Conservation (phyloP, 2,329 filamentous ascomycete species). For the Neofusicoccum cordaticola region DNA sequence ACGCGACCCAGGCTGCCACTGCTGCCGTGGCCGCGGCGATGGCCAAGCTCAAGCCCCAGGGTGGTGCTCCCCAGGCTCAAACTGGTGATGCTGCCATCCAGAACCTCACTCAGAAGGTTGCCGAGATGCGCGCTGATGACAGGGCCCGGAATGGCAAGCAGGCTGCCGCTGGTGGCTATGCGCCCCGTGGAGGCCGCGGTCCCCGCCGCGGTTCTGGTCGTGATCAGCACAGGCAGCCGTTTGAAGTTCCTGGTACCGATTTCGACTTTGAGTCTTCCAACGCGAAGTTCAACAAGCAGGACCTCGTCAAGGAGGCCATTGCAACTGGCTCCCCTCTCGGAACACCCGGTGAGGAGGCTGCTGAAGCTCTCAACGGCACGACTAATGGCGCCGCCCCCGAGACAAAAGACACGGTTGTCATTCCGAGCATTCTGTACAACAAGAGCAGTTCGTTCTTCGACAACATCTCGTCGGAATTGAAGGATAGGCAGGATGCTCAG, state of each 20-base stretch:
- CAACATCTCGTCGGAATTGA: slow-evolving; percentile 93
- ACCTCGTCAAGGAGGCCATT: slow-evolving; percentile 84
- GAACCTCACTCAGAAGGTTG: slow-evolving; percentile 70
- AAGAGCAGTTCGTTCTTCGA: slow-evolving; percentile 92
- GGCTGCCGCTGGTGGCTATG: slow-evolving; percentile 40
- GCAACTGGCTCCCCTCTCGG: slow-evolving; percentile 68
- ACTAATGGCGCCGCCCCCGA: slow-evolving; percentile 29
- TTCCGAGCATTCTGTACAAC: slow-evolving; percentile 64
- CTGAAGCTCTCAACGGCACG: slow-evolving; percentile 31
- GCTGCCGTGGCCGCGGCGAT: slow-evolving; percentile 78
- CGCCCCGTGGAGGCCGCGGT: slow-evolving; percentile 43
- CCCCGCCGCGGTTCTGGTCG: slow-evolving; percentile 49
- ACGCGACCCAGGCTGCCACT: slow-evolving; percentile 71
- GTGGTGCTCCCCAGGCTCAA: slow-evolving; percentile 26
- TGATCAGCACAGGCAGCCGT: slow-evolving; percentile 48
- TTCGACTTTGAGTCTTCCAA: slow-evolving; percentile 89
- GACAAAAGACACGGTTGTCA: slow-evolving; percentile 46
- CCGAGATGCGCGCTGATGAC: slow-evolving; percentile 69
- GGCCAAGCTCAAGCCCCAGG: slow-evolving; percentile 57
- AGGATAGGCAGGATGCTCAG: slow-evolving; percentile 74
- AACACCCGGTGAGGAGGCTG: slow-evolving; percentile 31
- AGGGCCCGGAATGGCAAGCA: slow-evolving; percentile 51
- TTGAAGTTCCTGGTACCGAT: slow-evolving; percentile 86
- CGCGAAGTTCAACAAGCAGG: slow-evolving; percentile 85
- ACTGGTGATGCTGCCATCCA: slow-evolving; percentile 56